Percentiles rank a stretch among this genome's conserved stretches.
phyloP scores from a whole-genome alignment of 1,284 basidiomycete genomes.

The Kwoniella shivajii region DNA sequence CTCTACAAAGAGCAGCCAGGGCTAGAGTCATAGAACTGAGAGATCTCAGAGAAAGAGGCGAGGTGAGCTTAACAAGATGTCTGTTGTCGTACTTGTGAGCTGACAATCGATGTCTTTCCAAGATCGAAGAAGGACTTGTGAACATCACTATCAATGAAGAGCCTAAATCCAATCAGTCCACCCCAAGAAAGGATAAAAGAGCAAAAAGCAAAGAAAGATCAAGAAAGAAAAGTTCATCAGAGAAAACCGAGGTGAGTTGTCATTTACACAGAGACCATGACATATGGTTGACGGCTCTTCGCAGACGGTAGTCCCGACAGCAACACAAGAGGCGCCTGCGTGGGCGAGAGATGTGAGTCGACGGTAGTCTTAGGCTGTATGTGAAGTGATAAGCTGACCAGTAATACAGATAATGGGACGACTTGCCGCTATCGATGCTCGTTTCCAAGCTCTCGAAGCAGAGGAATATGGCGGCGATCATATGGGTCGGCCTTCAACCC shows the following conservation, averaged over 20 bases:
- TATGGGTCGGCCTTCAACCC: neutral
- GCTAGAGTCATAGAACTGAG: conserved; percentile 49
- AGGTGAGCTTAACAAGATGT: neutral
- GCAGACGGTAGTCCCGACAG: neutral
- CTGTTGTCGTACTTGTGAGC: neutral
- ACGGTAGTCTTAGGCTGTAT: neutral
- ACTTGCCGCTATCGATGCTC: conserved; percentile 33
- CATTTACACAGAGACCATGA: neutral
- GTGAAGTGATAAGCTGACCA: conserved; percentile 1
- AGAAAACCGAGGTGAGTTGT: conserved; percentile 9
- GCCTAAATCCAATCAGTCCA: conserved; percentile 1
- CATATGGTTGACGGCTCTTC: neutral
- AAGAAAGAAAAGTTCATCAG: conserved; percentile 2
- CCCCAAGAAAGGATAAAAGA: conserved; percentile 7
- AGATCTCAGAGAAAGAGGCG: conserved; percentile 32
- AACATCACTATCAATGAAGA: neutral
- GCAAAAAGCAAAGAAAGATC: conserved; percentile 2
- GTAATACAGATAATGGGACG: conserved; percentile 31
- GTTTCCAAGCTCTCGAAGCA: conserved; percentile 28
- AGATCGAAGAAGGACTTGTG: conserved; percentile 7
- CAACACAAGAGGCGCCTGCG: conserved; percentile 20
- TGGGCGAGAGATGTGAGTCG: conserved; percentile 43
- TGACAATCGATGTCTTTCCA: neutral
- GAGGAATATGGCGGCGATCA: conserved; percentile 9
- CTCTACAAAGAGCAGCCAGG: conserved; percentile 47